Evolutionary conservation across 495 filamentous ascomycete genomes (phyloP), one percentile per base, ranked within the genome.

Genomic region (Xylaria scruposa): DNA sequence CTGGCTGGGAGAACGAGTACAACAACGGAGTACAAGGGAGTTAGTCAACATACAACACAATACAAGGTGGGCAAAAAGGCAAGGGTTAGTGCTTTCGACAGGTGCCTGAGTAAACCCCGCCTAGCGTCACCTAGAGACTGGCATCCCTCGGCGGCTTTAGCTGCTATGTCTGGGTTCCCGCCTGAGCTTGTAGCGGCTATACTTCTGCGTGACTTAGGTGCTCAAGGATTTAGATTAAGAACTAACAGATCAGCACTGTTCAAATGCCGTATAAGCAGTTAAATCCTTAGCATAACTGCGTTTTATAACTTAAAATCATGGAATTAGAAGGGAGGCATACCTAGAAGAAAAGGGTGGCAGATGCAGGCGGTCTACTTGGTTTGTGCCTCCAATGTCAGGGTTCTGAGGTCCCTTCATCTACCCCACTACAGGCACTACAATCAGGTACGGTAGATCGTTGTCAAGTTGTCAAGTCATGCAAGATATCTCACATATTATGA

Each of bases 1-100:
- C 29, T 59, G 63, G 63, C 70, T 58, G 15, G 44, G 24, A 38
- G 42, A 26, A 51, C 33, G 8, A 62, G 40, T 53, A 67, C 38
- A 69, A 46, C 42, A 9, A 44, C 12, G 40, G 40, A 44, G 40
- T 12, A 44, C 40, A 42, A 42, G 40, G 9, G 40, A 42, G 12
- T 13, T 36, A 42, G 40, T 42, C 10, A 42, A 42, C 40, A 42
- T 6, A 40, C 7, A 31, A 40, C 9, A 10, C 3, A 21, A n/a
- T n/a, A n/a, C 46, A 47, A 68, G 36, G 71, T 67, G 73, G 65
- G 66, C 53, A 70, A 73, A 74, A n/a, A 65, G 63, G 31, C 26
- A 19, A 26, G 21, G 63, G 47, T 38, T 67, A 58, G 38, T 73
- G 72, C 68, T 63, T 76, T 76, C 70, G 70, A 68, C 67, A 67